Conservation (phyloP, 2,329 filamentous ascomycete genomes). For the Fusarium multiceps region DNA sequence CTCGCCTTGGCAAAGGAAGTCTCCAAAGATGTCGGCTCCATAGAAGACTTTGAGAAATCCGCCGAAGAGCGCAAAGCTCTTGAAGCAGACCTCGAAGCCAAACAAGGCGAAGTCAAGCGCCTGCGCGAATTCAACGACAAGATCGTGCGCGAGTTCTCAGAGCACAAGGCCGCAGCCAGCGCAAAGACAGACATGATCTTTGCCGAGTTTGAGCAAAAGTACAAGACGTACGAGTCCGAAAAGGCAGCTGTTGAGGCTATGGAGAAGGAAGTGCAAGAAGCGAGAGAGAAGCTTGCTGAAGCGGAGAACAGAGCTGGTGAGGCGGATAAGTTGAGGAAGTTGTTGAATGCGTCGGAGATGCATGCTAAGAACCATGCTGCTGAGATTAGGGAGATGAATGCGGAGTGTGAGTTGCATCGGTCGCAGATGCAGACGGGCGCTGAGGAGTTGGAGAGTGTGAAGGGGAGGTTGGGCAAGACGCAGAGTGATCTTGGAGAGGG, state of each 20-base stretch:
- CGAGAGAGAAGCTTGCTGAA: constrained; percentile 53
- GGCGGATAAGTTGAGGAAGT: constrained; percentile 53
- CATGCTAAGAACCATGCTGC: constrained; percentile 30
- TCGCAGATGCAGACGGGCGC: constrained; percentile 37
- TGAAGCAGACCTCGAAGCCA: constrained; percentile 42
- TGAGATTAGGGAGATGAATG: constrained; percentile 45
- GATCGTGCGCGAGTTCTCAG: constrained; percentile 37
- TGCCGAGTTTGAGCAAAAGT: constrained; percentile 42
- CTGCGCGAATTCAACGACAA: constrained; percentile 46
- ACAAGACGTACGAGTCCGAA: constrained; percentile 44
- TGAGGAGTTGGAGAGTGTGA: constrained; percentile 33
- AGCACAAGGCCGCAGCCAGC: constrained; percentile 37
- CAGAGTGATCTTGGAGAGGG: constrained; percentile 43
- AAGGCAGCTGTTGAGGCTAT: constrained; percentile 52
- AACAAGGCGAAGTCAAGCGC: constrained; percentile 38
- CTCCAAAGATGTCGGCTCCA: constrained; percentile 43
- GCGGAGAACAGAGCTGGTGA: constrained; percentile 56
- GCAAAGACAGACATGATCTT: constrained; percentile 39
- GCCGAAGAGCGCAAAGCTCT: constrained; percentile 40
- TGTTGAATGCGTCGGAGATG: constrained; percentile 29
- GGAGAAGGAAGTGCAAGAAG: constrained; percentile 58
- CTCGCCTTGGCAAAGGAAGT: constrained; percentile 46
- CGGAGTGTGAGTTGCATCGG: constrained; percentile 43
- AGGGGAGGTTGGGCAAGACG: constrained; percentile 36
- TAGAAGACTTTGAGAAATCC: constrained; percentile 43